Evolutionary conservation across 164 flowering plant genomes (phyloP), one percentile per base, ranked within the genome.

Genomic region (Pachysandra terminalis): DNA sequence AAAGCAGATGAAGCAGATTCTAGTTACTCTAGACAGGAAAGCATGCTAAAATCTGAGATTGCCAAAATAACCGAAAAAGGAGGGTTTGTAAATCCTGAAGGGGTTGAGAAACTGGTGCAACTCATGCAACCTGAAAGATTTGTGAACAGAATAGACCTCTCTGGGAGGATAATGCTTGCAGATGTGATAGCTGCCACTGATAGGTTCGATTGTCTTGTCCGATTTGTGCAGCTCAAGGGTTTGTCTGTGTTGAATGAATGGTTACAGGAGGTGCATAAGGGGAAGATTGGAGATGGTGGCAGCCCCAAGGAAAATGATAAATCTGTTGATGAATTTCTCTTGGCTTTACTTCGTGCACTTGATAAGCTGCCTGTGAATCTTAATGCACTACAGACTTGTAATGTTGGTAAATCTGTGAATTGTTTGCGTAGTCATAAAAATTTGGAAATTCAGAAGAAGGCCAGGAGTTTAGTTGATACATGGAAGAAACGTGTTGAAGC

Each of bases 401-500:
- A 89, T 63, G 80, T 94, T 74, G 98, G 98, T n/a, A 90, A 84
- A 74, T 91, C 96, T 74, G 98, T 59, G 37, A 27, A 59, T 59
- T 5, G 25, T 28, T 70, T 80, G 40, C 69, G 80, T 19, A 41
- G 65, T 54, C 78, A 74, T 65, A 80, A 72, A 37, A 77, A 80
- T 52, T 52, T 68, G 17, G 83, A 80, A 53, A 80, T 80, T 69
- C 83, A 77, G 72, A 77, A 59, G 66, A 80, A 80, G 55, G 80
- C 83, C 12, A 67, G 80, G 65, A 74, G 80, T 73, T 81, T 95
- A 68, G 97, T 95, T 70, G 98, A 89, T 71, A 95, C 90, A n/a
- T 95, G 99, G 99, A 95, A 95, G 87, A 95, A 88, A 75, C 91
- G 99, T 56, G 99, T 95, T 71, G 97, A 92, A 59, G 84, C 76